Conservation (phyloP, 495 filamentous ascomycete genomes). For the Xylona heveae region DNA sequence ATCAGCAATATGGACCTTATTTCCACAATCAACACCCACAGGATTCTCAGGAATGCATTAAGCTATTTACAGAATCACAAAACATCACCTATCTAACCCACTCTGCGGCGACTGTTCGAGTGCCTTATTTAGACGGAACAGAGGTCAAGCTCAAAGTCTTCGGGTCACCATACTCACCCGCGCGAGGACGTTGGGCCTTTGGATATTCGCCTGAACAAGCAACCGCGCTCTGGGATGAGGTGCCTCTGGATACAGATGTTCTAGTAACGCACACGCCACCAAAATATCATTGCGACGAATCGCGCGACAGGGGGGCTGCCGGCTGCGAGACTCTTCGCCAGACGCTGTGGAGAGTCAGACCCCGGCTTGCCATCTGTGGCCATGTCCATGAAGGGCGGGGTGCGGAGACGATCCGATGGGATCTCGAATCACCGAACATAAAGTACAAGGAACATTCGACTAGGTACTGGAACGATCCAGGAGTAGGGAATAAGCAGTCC, state of each 20-base stretch:
- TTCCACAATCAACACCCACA: constrained; percentile 40
- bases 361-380: constrained; percentile 24
- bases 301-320: constrained; percentile 11
- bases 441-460: constrained; percentile 14
- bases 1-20: constrained; percentile 27
- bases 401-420: constrained; percentile 22
- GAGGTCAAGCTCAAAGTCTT: constrained; percentile 51
- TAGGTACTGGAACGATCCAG: constrained; percentile 22
- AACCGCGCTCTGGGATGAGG: constrained; percentile 23
- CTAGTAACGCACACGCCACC: constrained; percentile 29
- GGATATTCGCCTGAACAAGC: constrained; percentile 33
- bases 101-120: constrained; percentile 30
- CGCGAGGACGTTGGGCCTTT: constrained; percentile 48
- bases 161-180: constrained; percentile 51
- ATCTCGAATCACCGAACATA: constrained; percentile 5
- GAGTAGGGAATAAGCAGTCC: constrained; percentile 29
- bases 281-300: constrained; percentile 21
- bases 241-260: constrained; percentile 24
- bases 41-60: constrained; percentile 29
- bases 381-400: constrained; percentile 29
- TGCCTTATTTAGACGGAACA: constrained; percentile 35
- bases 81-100: constrained; percentile 47
- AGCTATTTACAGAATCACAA: constrained; percentile 28
- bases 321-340: constrained; percentile 22
- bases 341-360: constrained; percentile 19